Evolutionary conservation across 2,329 filamentous ascomycete species (phyloP).

Genomic region (Colletotrichum trifolii): DNA sequence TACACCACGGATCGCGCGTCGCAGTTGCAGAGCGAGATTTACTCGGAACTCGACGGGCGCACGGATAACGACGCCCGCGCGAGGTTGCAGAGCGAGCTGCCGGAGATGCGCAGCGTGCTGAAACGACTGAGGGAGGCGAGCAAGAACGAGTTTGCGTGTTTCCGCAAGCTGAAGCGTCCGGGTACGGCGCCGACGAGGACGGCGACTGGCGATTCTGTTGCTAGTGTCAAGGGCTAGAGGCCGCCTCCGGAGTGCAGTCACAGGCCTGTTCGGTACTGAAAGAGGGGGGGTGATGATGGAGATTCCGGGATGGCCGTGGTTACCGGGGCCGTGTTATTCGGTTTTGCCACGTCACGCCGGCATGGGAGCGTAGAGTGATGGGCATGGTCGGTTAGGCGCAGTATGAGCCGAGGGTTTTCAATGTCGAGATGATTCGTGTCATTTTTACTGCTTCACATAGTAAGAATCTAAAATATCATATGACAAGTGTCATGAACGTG

Average conservation of each 20-base stretch:
- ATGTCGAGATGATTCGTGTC: not conserved
- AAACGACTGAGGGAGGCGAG: constrained; percentile 86
- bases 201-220: constrained; percentile 47
- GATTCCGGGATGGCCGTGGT: too few species aligned
- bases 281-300: too few species aligned
- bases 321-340: too few species aligned
- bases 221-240: constrained; percentile 39
- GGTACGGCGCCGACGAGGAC: constrained; percentile 46
- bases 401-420: not conserved
- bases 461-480: too few species aligned
- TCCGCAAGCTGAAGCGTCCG: constrained; percentile 71
- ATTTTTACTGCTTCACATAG: too few species aligned
- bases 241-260: constrained; percentile 31
- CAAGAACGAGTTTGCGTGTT: constrained; percentile 89
- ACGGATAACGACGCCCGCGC: constrained; percentile 89
- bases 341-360: too few species aligned
- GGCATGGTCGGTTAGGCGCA: too few species aligned
- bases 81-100: constrained; percentile 84
- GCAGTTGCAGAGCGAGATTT: constrained; percentile 88
- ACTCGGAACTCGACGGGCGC: constrained; percentile 87
- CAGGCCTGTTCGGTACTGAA: constrained; percentile 13
- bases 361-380: too few species aligned
- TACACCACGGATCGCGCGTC: constrained; percentile 88
- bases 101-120: constrained; percentile 87
- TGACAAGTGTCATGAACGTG: not conserved